Evolutionary conservation across 202 grass and related monocot species (phyloP), one percentile per base, ranked within the genome.

Genomic region (Eragrostis tef): DNA sequence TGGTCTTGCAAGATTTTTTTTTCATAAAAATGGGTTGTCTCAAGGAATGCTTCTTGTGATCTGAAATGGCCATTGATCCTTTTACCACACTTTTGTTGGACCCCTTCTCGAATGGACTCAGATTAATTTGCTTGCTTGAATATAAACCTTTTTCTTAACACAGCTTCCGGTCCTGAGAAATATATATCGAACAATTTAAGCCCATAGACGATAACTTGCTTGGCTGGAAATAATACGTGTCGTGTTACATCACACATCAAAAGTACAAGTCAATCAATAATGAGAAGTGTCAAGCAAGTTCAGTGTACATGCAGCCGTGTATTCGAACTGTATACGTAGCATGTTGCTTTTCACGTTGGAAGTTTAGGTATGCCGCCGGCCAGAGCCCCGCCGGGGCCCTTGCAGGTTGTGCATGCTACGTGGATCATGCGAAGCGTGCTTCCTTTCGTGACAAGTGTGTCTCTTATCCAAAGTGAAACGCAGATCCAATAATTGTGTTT

Each of bases 401-500:
- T 8, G 62, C 16, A 39, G 62, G 3, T 19, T 19, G 15, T 41
- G 62, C 62, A 41, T 65, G 62, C 62, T 65, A 63, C 57, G 57
- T 47, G 22, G 57, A 77, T 19, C 41, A 62, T 13, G 57, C 49
- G 49, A 51, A 51, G 49, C 13, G 15, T 17, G 5, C 16, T 26
- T 62, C 56, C 14, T 75, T 75, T 47, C 7, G 21, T 9, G 59
- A 46, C 74, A 77, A 29, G 74, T 77, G 56, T 62, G 56, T 62
- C 57, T 41, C 56, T 29, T 62, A 77, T 63, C 74, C 57, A 63
- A 77, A 47, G 74, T 44, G 6, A 77, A 29, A 47, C 1, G 21
- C 21, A 11, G 36, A 45, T 24, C n/a, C n/a, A 16, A 60, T 26
- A 75, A 60, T 64, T 36, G 24, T 17, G 14, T 64, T 64, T 16